phyloP scores from a whole-genome alignment of 2,329 filamentous ascomycete genomes.

The Hypoxylon rubiginosum region DNA sequence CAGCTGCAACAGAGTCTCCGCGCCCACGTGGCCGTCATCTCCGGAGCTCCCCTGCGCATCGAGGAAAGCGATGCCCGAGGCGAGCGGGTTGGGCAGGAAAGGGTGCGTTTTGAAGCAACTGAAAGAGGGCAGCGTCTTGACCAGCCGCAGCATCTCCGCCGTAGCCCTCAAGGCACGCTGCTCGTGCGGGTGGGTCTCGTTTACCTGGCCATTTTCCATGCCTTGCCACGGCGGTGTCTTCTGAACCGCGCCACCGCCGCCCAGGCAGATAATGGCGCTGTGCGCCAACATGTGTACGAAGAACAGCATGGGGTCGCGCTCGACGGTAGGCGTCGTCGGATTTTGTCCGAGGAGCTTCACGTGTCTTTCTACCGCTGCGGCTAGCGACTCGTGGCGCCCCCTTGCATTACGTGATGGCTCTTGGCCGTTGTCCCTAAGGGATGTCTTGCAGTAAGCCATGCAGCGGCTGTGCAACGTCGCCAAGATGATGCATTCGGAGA shows the following conservation, averaged over 20 bases:
- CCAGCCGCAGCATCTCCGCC: conserved; percentile 4
- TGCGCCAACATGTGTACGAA: conserved; percentile 13
- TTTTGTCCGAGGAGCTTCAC: neutral
- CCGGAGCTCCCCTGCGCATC: neutral
- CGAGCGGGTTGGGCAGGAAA: conserved; percentile 6
- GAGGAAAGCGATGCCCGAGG: conserved; percentile 6
- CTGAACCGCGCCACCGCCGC: neutral
- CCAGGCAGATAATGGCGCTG: conserved; percentile 11
- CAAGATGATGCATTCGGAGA: conserved; percentile 12
- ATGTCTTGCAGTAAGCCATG: neutral
- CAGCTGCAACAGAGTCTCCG: neutral
- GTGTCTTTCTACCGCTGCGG: neutral
- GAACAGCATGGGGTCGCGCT: conserved; percentile 3
- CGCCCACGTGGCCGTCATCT: neutral
- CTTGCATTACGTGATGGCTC: neutral
- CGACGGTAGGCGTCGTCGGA: neutral
- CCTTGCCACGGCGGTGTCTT: neutral
- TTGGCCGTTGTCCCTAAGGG: neutral
- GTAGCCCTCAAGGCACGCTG: conserved; percentile 3
- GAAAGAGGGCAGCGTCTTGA: neutral
- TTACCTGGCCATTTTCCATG: neutral
- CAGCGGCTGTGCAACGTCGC: conserved; percentile 11
- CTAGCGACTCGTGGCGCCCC: conserved; percentile 6
- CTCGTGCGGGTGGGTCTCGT: neutral
- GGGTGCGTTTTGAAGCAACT: conserved; percentile 18